These are phyloP conservation scores for Imleria badia DNA, from an alignment of 768 basidiomycete species.

Conservation along the genomic window DNA sequence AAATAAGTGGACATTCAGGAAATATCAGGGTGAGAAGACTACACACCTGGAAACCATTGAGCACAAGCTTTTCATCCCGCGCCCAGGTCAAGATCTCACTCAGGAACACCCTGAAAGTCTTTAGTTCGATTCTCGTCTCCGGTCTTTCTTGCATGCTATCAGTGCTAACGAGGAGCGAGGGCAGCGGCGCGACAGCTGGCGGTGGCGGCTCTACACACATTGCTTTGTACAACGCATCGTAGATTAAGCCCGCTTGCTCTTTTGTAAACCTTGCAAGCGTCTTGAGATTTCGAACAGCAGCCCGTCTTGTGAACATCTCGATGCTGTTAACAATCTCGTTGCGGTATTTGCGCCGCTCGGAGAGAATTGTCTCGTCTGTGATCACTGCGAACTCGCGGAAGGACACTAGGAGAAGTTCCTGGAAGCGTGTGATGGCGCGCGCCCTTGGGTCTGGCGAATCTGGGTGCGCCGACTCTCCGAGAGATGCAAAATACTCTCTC, in stretches of 20 bases:
- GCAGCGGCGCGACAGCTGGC: slow-evolving; percentile 46
- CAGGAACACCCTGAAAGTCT: slow-evolving; percentile 86
- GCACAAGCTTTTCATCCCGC: slow-evolving; percentile 86
- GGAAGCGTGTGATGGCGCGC: slow-evolving; percentile 94
- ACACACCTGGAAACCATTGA: slow-evolving; percentile 84
- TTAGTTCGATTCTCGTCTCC: slow-evolving; percentile 85
- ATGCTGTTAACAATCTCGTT: slow-evolving; percentile 90
- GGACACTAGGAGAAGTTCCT: slow-evolving; percentile 92
- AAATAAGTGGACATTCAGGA: slow-evolving; percentile 2
- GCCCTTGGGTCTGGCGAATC: slow-evolving; percentile 82
- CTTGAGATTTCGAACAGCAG: slow-evolving; percentile 84
- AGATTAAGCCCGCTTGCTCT: slow-evolving; percentile 86
- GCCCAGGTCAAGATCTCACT: slow-evolving; percentile 96
- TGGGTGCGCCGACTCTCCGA: slow-evolving; percentile 94
- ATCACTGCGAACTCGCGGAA: slow-evolving; percentile 98
- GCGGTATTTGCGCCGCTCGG: slow-evolving; percentile 83
- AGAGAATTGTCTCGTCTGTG: slow-evolving; percentile 89
- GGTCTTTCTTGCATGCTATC: slow-evolving; percentile 70
- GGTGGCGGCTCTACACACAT: slow-evolving; percentile 77
- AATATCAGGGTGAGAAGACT: background rate
- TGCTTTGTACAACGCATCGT: slow-evolving; percentile 86
- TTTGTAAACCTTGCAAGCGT: slow-evolving; percentile 79
- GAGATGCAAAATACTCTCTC: slow-evolving; percentile 91
- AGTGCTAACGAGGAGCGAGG: slow-evolving; percentile 53
- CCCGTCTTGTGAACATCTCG: slow-evolving; percentile 91